phyloP scores from a whole-genome alignment of 1,284 basidiomycete species.

The Paramarasmius palmivorus region DNA sequence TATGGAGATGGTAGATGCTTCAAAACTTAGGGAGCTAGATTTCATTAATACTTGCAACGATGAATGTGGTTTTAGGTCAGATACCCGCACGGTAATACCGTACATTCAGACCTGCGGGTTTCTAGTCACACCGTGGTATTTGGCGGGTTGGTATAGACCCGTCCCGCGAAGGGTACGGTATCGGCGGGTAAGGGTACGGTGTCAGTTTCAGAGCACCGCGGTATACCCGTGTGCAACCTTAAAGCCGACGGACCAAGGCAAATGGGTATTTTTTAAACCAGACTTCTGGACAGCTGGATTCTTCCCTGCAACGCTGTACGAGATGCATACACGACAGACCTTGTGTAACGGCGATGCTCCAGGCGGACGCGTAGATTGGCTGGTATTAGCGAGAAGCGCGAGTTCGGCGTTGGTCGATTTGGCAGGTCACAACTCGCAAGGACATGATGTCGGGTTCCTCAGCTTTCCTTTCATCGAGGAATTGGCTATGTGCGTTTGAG shows the following conservation, averaged over 20 bases:
- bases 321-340: conserved; percentile 48
- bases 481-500: conserved; percentile 39
- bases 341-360: conserved; percentile 39
- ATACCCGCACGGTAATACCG: too few relatives aligned
- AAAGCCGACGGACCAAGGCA: conserved; percentile 31
- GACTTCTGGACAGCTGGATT: conserved; percentile 72
- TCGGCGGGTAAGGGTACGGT: too few relatives aligned
- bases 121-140: too few relatives aligned
- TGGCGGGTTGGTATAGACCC: too few relatives aligned
- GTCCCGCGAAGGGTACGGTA: too few relatives aligned
- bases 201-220: too few relatives aligned
- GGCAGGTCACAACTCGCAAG: conserved; percentile 38
- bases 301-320: conserved; percentile 63
- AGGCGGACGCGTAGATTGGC: conserved; percentile 49
- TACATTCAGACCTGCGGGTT: too few relatives aligned
- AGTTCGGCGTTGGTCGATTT: conserved; percentile 51
- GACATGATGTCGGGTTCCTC: conserved; percentile 72
- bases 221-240: too few relatives aligned
- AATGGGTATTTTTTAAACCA: conserved; percentile 52
- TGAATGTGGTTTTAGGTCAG: too few relatives aligned
- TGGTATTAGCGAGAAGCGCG: conserved; percentile 49
- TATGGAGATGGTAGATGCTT: too few relatives aligned
- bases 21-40: too few relatives aligned
- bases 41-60: too few relatives aligned
- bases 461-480: conserved; percentile 65